Conservation (phyloP, 2,329 filamentous ascomycete species). For the Diaporthe vexans region DNA sequence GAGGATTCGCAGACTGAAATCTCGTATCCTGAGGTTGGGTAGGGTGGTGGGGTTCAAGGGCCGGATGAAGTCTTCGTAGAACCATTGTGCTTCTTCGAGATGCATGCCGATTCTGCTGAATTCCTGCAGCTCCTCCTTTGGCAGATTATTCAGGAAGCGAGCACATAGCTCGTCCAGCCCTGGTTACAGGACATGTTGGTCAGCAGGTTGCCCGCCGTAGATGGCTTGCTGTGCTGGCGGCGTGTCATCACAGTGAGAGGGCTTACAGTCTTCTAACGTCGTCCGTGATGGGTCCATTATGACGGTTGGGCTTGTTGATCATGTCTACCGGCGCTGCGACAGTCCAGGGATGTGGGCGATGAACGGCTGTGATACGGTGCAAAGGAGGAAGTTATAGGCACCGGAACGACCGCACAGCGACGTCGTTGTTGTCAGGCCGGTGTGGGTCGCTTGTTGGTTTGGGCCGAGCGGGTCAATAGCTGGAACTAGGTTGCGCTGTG, state of each 20-base stretch:
- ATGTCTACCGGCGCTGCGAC: slow-evolving; percentile 39
- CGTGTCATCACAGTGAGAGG: neutral
- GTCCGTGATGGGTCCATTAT: slow-evolving; percentile 40
- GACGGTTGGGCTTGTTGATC: slow-evolving; percentile 33
- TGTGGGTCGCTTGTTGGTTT: slow-evolving; percentile 32
- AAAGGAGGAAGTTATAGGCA: neutral
- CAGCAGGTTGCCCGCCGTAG: slow-evolving; percentile 28
- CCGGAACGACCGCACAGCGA: slow-evolving; percentile 13
- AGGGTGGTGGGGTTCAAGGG: slow-evolving; percentile 84
- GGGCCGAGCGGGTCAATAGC: slow-evolving; percentile 20
- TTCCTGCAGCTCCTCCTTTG: slow-evolving; percentile 88
- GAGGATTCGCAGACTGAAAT: slow-evolving; percentile 92
- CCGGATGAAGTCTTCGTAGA: slow-evolving; percentile 99
- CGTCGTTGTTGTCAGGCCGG: slow-evolving; percentile 31
- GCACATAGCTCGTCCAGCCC: slow-evolving; percentile 98
- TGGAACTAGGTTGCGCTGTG: slow-evolving; percentile 14
- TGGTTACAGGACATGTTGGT: slow-evolving; percentile 54
- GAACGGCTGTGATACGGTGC: neutral
- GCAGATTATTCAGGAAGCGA: slow-evolving; percentile 97
- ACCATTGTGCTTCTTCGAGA: slow-evolving; percentile 99
- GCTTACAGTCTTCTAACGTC: slow-evolving; percentile 42
- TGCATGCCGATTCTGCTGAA: slow-evolving; percentile 98
- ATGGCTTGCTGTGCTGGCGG: slow-evolving; percentile 33
- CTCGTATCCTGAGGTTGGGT: slow-evolving; percentile 86
- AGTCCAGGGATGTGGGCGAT: neutral